Conservation (phyloP, 2,329 filamentous ascomycete genomes). For the Huntiella savannae region DNA sequence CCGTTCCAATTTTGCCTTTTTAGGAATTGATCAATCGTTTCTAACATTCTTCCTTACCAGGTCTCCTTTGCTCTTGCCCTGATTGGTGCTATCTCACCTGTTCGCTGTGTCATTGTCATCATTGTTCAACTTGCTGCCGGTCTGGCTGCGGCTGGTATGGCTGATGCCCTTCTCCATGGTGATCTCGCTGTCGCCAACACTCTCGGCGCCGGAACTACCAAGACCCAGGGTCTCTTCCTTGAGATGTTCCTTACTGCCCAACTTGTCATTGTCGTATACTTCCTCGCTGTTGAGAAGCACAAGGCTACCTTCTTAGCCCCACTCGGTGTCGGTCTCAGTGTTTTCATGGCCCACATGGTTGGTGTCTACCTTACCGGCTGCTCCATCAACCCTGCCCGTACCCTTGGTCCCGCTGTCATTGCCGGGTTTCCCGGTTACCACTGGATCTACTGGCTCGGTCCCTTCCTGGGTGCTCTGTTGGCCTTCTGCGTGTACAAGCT, state of each 20-base stretch:
- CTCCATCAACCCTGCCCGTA: slow-evolving; percentile 31
- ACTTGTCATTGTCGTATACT: slow-evolving; percentile 44
- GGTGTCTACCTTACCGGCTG: slow-evolving; percentile 29
- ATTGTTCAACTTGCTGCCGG: slow-evolving; percentile 37
- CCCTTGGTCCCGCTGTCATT: slow-evolving; percentile 29
- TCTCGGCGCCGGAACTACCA: slow-evolving; percentile 30
- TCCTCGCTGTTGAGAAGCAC: slow-evolving; percentile 57
- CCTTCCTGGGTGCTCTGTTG: slow-evolving; percentile 28
- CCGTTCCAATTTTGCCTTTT: slow-evolving; percentile 1
- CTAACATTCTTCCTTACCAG: slow-evolving; percentile 14
- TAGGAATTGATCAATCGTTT: background rate
- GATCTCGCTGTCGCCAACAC: slow-evolving; percentile 35
- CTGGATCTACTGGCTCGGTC: slow-evolving; percentile 38
- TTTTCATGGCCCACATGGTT: slow-evolving; percentile 39
- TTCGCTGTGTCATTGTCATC: slow-evolving; percentile 33
- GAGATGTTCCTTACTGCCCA: slow-evolving; percentile 48
- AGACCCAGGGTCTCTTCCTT: slow-evolving; percentile 42
- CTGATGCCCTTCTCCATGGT: slow-evolving; percentile 38
- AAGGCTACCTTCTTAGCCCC: slow-evolving; percentile 53
- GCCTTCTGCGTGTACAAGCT: slow-evolving; percentile 31
- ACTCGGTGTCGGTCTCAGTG: slow-evolving; percentile 49
- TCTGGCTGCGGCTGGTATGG: slow-evolving; percentile 39
- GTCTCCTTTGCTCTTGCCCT: slow-evolving; percentile 41
- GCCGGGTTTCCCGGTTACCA: slow-evolving; percentile 26
- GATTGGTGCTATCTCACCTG: slow-evolving; percentile 33